Evolutionary conservation across 2,329 filamentous ascomycete genomes (phyloP), one percentile per base, ranked within the genome.

Genomic region (Botrytis medusae): DNA sequence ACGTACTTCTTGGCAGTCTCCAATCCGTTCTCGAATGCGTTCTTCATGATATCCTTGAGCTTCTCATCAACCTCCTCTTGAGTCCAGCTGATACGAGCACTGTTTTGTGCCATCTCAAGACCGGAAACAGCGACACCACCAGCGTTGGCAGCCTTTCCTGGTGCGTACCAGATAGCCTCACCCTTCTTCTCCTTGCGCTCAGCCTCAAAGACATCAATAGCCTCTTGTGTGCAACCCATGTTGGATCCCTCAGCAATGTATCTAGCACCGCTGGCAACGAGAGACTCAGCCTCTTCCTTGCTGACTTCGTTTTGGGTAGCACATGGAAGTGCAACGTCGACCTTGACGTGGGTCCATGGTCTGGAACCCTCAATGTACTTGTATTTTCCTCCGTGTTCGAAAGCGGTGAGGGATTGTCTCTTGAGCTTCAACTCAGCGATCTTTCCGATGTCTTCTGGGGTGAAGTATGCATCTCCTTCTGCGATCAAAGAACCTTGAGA

Each of bases 101-200:
- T 95, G 90, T 99, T 98, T 90, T 99, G 96, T 12, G 95, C 95
- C 96, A 99, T 99, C 89, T 99, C 96, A 62, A 99, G 90, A 79
- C 96, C 96, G 4, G 94, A 97, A 59, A 99, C 96, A 73, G 96
- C 96, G 73, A 98, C 96, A 87, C 96, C 96, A 83, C 96, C 96
- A 78, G 94, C 94, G 87, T 98, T 98, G 86, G 95, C 93, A 46
- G 96, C 96, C 90, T 98, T 98, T 79, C 94, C 95, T 69, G 95
- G 95, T 29, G 93, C 96, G 84, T 98, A 98, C 96, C 96, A 99
- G 83, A 97, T 90, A 74, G 93, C 90, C 10, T 85, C 82, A 70
- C 84, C 84, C 77, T 89, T 90, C 86, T 93, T 90, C 82, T 89
- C 89, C 82, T 87, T 90, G 79, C 95, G 89, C 80, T 91, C 86